Evolutionary conservation across 2,329 filamentous ascomycete genomes (phyloP).

Genomic region (Gaeumannomyces sp.): DNA sequence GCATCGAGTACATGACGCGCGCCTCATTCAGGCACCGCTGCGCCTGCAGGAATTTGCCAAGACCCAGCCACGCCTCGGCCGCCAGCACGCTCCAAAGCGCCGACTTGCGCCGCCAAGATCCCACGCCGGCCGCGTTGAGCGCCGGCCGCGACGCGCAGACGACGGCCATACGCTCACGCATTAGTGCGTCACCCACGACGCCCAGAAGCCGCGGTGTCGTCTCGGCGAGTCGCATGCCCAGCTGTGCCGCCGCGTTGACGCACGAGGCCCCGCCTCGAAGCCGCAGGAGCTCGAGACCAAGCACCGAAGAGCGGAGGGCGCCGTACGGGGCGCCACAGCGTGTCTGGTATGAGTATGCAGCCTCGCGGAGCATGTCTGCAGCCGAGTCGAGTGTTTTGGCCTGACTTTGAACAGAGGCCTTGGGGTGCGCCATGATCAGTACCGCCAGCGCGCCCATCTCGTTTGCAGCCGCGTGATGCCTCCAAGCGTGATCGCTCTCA

Average conservation of each 20-base stretch:
- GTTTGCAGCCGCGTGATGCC: slow-evolving; percentile 84
- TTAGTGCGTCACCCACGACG: slow-evolving; percentile 68
- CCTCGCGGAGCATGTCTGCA: slow-evolving; percentile 81
- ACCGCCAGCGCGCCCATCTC: slow-evolving; percentile 90
- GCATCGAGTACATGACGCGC: slow-evolving; percentile 43
- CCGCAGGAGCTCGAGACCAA: slow-evolving; percentile 75
- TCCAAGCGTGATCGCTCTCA: slow-evolving; percentile 94
- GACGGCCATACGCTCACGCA: slow-evolving; percentile 78
- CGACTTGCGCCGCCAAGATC: slow-evolving; percentile 72
- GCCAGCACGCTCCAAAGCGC: slow-evolving; percentile 83
- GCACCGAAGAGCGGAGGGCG: slow-evolving; percentile 67
- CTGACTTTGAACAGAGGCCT: slow-evolving; percentile 26
- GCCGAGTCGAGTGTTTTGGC: slow-evolving; percentile 57
- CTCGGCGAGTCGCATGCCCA: slow-evolving; percentile 76
- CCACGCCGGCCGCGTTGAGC: slow-evolving; percentile 59
- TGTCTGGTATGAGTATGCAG: slow-evolving; percentile 87
- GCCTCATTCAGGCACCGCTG: slow-evolving; percentile 72
- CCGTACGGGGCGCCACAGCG: slow-evolving; percentile 75
- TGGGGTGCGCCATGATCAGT: slow-evolving; percentile 72
- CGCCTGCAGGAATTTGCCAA: slow-evolving; percentile 71
- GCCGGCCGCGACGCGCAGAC: slow-evolving; percentile 74
- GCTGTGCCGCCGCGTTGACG: slow-evolving; percentile 80
- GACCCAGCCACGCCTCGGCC: slow-evolving; percentile 74
- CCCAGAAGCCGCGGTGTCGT: slow-evolving; percentile 60
- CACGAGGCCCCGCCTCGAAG: slow-evolving; percentile 67